Conservation (phyloP, 257 asterid species). For the Orobanche coerulescens region DNA sequence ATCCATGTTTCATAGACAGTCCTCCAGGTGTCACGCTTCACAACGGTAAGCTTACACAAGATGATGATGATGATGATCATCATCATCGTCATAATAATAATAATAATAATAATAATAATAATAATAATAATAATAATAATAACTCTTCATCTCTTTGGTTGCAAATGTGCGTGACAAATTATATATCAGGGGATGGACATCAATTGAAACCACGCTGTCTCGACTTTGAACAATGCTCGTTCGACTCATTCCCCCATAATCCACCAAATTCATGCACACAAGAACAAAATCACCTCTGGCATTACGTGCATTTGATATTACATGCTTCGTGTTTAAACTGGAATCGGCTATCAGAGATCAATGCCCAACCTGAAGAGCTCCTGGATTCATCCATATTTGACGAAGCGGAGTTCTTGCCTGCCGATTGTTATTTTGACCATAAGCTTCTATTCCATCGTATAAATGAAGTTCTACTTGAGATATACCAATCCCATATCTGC, state of each 20-base stretch:
- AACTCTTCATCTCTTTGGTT: not conserved
- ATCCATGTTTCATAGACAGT: slow-evolving; percentile 47
- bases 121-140: not conserved
- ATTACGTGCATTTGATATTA: slow-evolving; percentile 42
- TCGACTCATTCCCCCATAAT: slow-evolving; percentile 16
- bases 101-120: not conserved
- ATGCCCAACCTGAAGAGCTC: slow-evolving; percentile 28
- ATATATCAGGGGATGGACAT: slow-evolving; percentile 32
- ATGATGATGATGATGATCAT: not conserved
- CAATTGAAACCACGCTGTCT: slow-evolving; percentile 43
- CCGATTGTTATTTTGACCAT: slow-evolving; percentile 34
- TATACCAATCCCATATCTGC: slow-evolving; percentile 30
- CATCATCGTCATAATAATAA: not conserved
- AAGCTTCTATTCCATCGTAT: slow-evolving; percentile 68
- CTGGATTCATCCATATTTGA: slow-evolving; percentile 36
- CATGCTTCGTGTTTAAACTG: slow-evolving; percentile 42
- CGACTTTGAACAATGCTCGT: slow-evolving; percentile 44
- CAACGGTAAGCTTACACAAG: slow-evolving; percentile 36
- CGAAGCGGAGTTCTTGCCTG: slow-evolving; percentile 33
- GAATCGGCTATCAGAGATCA: slow-evolving; percentile 35
- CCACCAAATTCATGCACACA: slow-evolving; percentile 23
- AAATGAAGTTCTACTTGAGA: slow-evolving; percentile 47
- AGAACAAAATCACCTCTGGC: slow-evolving; percentile 33
- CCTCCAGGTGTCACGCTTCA: slow-evolving; percentile 36
- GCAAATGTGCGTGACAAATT: not conserved